Conservation (phyloP, 768 basidiomycete genomes). For the Suillus americanus region DNA sequence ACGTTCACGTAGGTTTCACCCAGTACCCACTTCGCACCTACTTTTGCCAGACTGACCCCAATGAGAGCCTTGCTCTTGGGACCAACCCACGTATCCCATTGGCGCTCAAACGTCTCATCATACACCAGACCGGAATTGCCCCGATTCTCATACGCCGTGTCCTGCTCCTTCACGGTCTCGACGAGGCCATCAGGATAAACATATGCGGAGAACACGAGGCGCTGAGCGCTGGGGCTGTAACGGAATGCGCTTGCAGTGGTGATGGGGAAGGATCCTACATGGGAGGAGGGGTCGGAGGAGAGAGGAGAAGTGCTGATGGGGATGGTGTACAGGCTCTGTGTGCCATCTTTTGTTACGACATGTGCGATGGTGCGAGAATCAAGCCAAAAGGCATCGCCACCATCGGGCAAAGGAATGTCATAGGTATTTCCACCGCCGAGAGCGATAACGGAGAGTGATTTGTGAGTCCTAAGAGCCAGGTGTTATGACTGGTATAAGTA, state of each 20-base stretch:
- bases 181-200: conserved; percentile 79
- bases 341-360: conserved; percentile 52
- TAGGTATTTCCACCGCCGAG: conserved; percentile 53
- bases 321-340: conserved; percentile 59
- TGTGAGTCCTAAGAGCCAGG: conserved; percentile 56
- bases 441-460: conserved; percentile 62
- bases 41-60: conserved; percentile 55
- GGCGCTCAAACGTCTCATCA: conserved; percentile 66
- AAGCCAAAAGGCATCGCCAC: conserved; percentile 81
- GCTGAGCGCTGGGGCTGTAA: conserved; percentile 51
- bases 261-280: conserved; percentile 68
- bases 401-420: conserved; percentile 60
- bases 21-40: conserved; percentile 51
- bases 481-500: background rate
- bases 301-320: conserved; percentile 43
- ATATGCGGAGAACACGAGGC: conserved; percentile 82
- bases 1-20: conserved; percentile 55
- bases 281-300: conserved; percentile 37
- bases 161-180: conserved; percentile 63
- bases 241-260: conserved; percentile 71
- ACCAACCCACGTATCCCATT: conserved; percentile 79
- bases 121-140: conserved; percentile 75
- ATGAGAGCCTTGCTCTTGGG: conserved; percentile 75
- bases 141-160: conserved; percentile 68
- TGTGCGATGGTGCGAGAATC: conserved; percentile 68